Base-by-base conservation (phyloP, 1,284 basidiomycete species). In the Calocybe gambosa region DNA sequence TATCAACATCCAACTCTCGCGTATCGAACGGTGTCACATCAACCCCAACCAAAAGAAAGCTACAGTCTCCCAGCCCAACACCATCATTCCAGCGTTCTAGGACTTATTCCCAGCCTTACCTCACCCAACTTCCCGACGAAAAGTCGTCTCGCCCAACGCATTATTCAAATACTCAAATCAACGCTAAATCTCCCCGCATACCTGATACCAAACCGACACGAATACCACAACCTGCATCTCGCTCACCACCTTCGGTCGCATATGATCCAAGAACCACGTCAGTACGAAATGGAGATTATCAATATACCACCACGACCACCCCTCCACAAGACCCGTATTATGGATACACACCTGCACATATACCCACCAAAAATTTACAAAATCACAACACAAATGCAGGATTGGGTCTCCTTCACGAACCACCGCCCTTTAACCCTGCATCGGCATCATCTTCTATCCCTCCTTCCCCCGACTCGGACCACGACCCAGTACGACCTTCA, bases 51-150 rank as follows among this genome's bases (percentile, higher is more conserved):
- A 60, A 52, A 47, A 50, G 50, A 31, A 51, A 54, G 31, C 46
- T 54, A 16, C 50, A 49, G 12, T 53, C 50, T 37, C 62, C 48
- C 21, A 42, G 46, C 13, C 40, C 49, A 19, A 50, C 47, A 36
- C 62, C 40, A 52, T 56, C 50, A 59, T 55, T 50, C 57, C 54
- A 71, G 66, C 68, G 69, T 59, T 54, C 78, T 59, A 62, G 75
- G 40, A 84, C 85, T 6, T 72, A 79, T 51, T 86, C 84, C 10
- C 77, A 80, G 53, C 82, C 81, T 6, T 75, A 73, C 50, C 52
- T 66, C 6, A 55, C 66, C 5, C 64, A 69, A 43, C 45, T 58
- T 6, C 47, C 62, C 3, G 60, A 60, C 42, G 55, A 55, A 35
- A 55, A 61, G 35, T 42, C 56, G 38, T 62, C 58, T 56, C 71